phyloP scores from a whole-genome alignment of 768 basidiomycete genomes.

The Cyclocybe aegerita region DNA sequence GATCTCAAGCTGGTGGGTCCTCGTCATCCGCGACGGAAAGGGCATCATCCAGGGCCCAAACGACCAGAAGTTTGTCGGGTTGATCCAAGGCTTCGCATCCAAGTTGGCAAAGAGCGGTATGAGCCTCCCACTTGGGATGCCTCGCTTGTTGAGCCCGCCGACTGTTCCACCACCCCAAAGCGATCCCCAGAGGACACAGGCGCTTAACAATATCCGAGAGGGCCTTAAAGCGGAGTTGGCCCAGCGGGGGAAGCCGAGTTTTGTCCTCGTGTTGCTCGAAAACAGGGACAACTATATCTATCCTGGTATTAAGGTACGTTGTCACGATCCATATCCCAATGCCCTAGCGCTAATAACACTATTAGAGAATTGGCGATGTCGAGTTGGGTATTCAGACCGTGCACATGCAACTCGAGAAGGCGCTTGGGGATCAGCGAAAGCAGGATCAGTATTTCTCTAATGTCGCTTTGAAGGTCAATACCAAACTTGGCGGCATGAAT shows the following conservation, averaged over 20 bases:
- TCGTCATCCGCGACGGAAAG: conserved; percentile 57
- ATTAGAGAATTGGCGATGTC: conserved; percentile 65
- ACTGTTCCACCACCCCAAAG: conserved; percentile 21
- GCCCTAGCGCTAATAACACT: neutral
- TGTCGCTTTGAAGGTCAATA: conserved; percentile 79
- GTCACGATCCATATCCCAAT: neutral
- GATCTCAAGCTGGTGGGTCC: conserved; percentile 62
- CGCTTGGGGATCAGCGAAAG: conserved; percentile 48
- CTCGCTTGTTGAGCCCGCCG: conserved; percentile 38
- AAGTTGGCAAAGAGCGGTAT: conserved; percentile 67
- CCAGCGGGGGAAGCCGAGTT: conserved; percentile 44
- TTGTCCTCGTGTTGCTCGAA: conserved; percentile 72
- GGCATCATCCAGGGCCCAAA: conserved; percentile 35
- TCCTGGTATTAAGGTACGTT: conserved; percentile 66
- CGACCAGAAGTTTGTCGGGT: conserved; percentile 38
- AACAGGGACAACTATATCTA: conserved; percentile 73
- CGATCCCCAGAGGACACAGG: conserved; percentile 35
- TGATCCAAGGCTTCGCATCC: conserved; percentile 51
- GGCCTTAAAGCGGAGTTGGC: conserved; percentile 33
- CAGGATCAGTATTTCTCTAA: conserved; percentile 85
- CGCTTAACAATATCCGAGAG: conserved; percentile 41
- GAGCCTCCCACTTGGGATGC: conserved; percentile 34
- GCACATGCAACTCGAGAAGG: conserved; percentile 69
- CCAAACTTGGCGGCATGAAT: conserved; percentile 81
- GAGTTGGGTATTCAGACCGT: conserved; percentile 73